Conservation (phyloP, 2,329 filamentous ascomycete genomes). For the Emmonsiellopsis sp. region DNA sequence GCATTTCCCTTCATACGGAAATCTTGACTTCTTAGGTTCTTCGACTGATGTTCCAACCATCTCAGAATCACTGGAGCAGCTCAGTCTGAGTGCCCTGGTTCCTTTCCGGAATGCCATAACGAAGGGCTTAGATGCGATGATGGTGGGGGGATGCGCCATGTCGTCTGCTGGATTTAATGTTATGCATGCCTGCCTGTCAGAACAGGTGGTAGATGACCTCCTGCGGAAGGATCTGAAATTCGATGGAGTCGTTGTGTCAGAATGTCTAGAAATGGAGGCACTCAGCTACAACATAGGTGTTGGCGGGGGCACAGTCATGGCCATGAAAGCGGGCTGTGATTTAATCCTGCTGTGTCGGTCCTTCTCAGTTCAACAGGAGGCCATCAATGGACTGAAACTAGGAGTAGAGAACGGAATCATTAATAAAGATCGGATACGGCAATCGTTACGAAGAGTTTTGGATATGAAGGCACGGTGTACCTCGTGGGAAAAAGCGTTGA, state of each 20-base stretch:
- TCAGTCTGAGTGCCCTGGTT: conserved; percentile 83
- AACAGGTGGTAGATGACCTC: conserved; percentile 86
- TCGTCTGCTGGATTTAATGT: conserved; percentile 86
- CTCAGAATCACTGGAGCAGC: conserved; percentile 83
- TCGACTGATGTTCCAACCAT: conserved; percentile 91
- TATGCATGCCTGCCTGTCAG: conserved; percentile 86
- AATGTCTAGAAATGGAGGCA: conserved; percentile 94
- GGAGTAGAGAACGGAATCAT: conserved; percentile 89
- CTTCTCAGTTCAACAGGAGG: conserved; percentile 81
- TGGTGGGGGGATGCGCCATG: conserved; percentile 90
- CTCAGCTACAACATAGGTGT: conserved; percentile 95
- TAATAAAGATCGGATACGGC: conserved; percentile 66
- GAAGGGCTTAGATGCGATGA: conserved; percentile 84
- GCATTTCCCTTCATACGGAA: conserved; percentile 93
- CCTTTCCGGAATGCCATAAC: conserved; percentile 86
- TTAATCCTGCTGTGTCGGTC: conserved; percentile 80
- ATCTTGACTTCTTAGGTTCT: conserved; percentile 85
- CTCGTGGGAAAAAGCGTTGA: conserved; percentile 84
- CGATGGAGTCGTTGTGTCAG: conserved; percentile 84
- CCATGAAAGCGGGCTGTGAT: conserved; percentile 91
- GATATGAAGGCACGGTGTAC: conserved; percentile 77
- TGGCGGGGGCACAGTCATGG: conserved; percentile 93
- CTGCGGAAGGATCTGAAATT: conserved; percentile 84
- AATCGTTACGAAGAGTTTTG: conserved; percentile 70
- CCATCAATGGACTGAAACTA: conserved; percentile 78